Percentiles rank a stretch among this genome's conserved stretches.
Evolutionary conservation across 495 filamentous ascomycete species (phyloP).

Genomic region (Hypoxylon fragiforme): DNA sequence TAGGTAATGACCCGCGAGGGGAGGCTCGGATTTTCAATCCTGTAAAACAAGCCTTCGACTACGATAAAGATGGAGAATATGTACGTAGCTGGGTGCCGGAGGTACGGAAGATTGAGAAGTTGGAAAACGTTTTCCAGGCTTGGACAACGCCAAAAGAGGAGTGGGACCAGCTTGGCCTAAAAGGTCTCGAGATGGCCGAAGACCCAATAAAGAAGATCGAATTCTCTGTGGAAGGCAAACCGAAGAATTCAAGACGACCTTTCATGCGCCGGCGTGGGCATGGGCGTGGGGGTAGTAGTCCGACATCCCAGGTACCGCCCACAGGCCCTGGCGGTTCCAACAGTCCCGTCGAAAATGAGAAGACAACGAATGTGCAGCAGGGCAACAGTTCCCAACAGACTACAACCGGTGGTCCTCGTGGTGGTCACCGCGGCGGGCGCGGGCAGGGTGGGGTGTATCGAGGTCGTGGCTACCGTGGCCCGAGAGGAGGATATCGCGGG

Average conservation of each 20-base stretch:
- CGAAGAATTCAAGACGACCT: constrained; percentile 37
- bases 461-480: constrained; percentile 28
- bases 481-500: constrained; percentile 29
- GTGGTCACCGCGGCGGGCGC: constrained; percentile 30
- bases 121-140: constrained; percentile 64
- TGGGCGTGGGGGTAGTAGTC: constrained; percentile 24
- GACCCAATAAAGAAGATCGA: constrained; percentile 60
- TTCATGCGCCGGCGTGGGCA: constrained; percentile 37
- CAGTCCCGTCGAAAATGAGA: constrained; percentile 4
- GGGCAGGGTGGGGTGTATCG: constrained; percentile 31
- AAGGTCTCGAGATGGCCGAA: constrained; percentile 55
- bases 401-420: constrained; percentile 15
- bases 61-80: constrained; percentile 67
- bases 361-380: background rate
- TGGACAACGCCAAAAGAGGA: constrained; percentile 60
- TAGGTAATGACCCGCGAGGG: constrained; percentile 72
- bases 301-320: background rate
- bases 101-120: constrained; percentile 52
- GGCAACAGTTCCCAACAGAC: background rate
- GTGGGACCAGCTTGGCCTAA: constrained; percentile 54
- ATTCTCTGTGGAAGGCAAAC: constrained; percentile 53
- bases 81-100: constrained; percentile 69
- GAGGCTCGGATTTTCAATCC: constrained; percentile 72
- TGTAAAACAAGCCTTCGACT: constrained; percentile 70
- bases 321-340: background rate